These are phyloP conservation scores for Anisodus tanguticus DNA, from an alignment of 257 asterid species.

Conservation along the genomic window DNA sequence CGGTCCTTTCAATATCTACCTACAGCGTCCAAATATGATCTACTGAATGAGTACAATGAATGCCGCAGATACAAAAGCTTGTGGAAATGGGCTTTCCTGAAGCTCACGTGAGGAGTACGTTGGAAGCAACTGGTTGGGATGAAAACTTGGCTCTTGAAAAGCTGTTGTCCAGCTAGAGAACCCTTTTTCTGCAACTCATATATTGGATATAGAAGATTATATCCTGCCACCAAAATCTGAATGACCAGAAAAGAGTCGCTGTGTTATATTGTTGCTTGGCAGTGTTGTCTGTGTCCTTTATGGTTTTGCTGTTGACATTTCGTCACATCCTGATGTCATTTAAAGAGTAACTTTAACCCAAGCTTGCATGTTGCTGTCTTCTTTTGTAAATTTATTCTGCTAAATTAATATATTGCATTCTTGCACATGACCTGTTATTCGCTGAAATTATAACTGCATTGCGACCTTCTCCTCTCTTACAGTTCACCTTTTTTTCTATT, in stretches of 20 bases:
- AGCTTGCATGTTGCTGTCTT: background rate
- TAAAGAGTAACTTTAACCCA: background rate
- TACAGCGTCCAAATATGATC: background rate
- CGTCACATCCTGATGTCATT: slow-evolving; percentile 19
- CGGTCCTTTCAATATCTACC: background rate
- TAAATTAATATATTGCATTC: background rate
- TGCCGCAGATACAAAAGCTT: slow-evolving; percentile 78
- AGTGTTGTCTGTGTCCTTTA: background rate
- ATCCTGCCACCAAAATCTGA: slow-evolving; percentile 1
- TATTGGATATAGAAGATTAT: slow-evolving; percentile 12
- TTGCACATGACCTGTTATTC: background rate
- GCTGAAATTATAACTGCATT: background rate
- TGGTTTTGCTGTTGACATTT: slow-evolving; percentile 5
- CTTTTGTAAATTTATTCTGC: slow-evolving; percentile 4
- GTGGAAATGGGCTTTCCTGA: slow-evolving; percentile 98
- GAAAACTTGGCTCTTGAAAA: slow-evolving; percentile 95
- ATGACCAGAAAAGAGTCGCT: background rate
- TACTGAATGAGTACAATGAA: slow-evolving; percentile 13
- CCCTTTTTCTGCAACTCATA: slow-evolving; percentile 16
- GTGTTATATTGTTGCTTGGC: background rate
- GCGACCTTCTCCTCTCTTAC: background rate
- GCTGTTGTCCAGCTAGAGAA: slow-evolving; percentile 76
- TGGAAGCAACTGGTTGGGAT: slow-evolving; percentile 83
- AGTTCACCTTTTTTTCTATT: background rate
- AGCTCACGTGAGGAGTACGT: slow-evolving; percentile 63